Evolutionary conservation across 352 stramenopile species (phyloP), one percentile per base, ranked within the genome.

Genomic region (Globisporangium canariense): DNA sequence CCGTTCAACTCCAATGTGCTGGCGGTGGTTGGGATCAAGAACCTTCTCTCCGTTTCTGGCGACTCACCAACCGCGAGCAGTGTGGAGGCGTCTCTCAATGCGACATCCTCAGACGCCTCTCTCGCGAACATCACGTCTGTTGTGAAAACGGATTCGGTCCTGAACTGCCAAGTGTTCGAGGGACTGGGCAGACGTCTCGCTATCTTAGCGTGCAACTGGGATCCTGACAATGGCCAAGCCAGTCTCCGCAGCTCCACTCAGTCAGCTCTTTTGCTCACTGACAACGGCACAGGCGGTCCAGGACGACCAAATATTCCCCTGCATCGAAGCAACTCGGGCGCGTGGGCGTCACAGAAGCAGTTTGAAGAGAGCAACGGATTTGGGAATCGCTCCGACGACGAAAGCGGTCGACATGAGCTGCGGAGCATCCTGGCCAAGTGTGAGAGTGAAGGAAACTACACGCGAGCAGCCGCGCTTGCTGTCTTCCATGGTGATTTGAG

Each of bases 401-500:
- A 89, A 53, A 81, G 71, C 22, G 63, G 64, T 9, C 75, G 75
- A 16, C 75, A 91, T 54, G 83, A 89, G 58, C 71, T 93, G 18
- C 71, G 73, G 22, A 83, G 73, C 45, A 83, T 92, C 36, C 58
- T 92, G 13, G 73, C 62, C 43, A 79, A 80, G 58, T 92, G 77
- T 28, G 81, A 93, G 41, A 63, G 75, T 36, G 84, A 89, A 45
- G 69, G 73, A 2, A 81, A 91, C 61, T 93, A 87, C 55, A 71
- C 79, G 11, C 82, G 86, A 16, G 82, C 73, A 0, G 88, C 88
- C 1, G 85, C 83, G 9, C 72, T 96, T 1, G 85, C 86, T 4
- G 85, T 95, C 5, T 96, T 96, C 53, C 83, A 96, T 56, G 86
- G 88, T 9, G 87, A 96, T 34, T 70, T 96, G 22, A 70, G 75